phyloP scores from a whole-genome alignment of 1,284 basidiomycete species.

The Polyporus tsugae region DNA sequence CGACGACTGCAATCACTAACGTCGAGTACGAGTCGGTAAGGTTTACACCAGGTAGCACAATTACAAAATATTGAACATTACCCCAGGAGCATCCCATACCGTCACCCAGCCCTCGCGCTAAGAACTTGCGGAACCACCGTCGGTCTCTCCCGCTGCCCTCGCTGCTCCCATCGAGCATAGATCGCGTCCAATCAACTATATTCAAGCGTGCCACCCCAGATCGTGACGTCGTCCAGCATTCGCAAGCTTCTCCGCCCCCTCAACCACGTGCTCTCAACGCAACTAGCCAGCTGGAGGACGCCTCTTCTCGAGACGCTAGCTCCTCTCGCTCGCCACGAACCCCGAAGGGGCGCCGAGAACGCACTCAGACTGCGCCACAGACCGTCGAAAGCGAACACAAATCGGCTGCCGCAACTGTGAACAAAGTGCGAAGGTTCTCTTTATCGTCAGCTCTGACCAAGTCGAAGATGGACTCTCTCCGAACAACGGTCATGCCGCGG shows the following conservation, averaged over 20 bases:
- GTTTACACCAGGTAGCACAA: not conserved
- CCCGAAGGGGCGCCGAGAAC: constrained; percentile 23
- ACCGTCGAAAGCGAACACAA: constrained; percentile 1
- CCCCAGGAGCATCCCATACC: constrained; percentile 41
- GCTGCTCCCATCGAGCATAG: constrained; percentile 22
- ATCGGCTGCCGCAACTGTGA: not conserved
- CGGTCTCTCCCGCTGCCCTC: constrained; percentile 33
- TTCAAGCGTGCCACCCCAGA: not conserved
- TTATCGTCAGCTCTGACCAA: constrained; percentile 37
- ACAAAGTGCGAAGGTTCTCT: constrained; percentile 38
- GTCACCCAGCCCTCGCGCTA: constrained; percentile 26
- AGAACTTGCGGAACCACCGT: constrained; percentile 30
- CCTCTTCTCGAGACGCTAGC: not conserved
- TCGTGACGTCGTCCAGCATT: not conserved
- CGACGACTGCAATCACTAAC: constrained; percentile 37
- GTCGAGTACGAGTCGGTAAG: constrained; percentile 42
- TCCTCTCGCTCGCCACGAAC: constrained; percentile 19
- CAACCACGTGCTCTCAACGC: not conserved
- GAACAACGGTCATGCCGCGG: constrained; percentile 37
- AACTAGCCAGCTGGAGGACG: not conserved
- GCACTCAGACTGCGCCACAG: constrained; percentile 31
- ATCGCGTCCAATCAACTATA: constrained; percentile 5
- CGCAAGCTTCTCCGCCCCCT: not conserved
- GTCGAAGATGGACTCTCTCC: constrained; percentile 35
- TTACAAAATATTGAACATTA: not conserved